Evolutionary conservation across 2,329 filamentous ascomycete genomes (phyloP).

Genomic region (Xylaria sp.): DNA sequence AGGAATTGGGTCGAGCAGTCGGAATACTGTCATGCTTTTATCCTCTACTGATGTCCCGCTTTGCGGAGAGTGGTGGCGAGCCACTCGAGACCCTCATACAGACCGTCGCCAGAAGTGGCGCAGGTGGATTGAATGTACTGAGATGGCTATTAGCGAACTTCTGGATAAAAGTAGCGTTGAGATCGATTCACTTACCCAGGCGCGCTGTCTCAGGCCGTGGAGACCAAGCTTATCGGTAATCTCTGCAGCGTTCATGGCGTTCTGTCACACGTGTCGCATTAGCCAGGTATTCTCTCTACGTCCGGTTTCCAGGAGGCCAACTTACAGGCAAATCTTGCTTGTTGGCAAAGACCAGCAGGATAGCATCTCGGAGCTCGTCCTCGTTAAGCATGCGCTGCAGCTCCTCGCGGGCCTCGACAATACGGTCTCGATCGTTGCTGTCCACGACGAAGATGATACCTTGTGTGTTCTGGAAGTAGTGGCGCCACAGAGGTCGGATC

Average conservation of each 20-base stretch:
- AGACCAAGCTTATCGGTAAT: constrained; percentile 99
- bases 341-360: constrained; percentile 98
- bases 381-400: constrained; percentile 99
- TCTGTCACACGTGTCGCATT: constrained; percentile 63
- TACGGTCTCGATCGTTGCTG: constrained; percentile 97
- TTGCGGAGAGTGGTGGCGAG: constrained; percentile 86
- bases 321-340: constrained; percentile 99
- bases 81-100: constrained; percentile 99
- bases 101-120: constrained; percentile 98
- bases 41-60: constrained; percentile 71
- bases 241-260: constrained; percentile 99
- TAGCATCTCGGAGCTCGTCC: constrained; percentile 96
- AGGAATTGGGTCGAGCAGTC: constrained; percentile 57
- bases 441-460: constrained; percentile 99
- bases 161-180: not conserved
- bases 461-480: constrained; percentile 99
- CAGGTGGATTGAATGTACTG: constrained; percentile 99
- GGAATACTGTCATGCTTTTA: constrained; percentile 50
- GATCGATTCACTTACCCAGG: constrained; percentile 80
- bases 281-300: constrained; percentile 47
- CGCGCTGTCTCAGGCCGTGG: constrained; percentile 97
- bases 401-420: constrained; percentile 96
- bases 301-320: constrained; percentile 43
- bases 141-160: constrained; percentile 33
- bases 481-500: constrained; percentile 99